Percentiles rank a stretch among this genome's conserved stretches.
phyloP scores from a whole-genome alignment of 2,329 filamentous ascomycete species.

The Epichloe gansuensis region DNA sequence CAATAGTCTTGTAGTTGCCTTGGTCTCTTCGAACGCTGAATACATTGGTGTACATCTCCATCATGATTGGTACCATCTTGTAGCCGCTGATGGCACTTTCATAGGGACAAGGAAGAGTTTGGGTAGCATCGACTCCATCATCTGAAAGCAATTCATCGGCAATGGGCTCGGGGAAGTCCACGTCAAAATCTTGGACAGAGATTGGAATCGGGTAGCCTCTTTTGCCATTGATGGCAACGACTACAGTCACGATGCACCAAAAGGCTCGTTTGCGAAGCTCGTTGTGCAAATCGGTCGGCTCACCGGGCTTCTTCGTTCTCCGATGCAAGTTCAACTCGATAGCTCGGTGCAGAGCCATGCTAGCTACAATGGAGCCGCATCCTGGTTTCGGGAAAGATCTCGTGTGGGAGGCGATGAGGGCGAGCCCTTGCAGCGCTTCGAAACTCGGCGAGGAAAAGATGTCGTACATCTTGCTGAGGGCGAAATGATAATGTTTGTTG shows the following conservation, averaged over 20 bases:
- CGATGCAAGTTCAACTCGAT: constrained; percentile 67
- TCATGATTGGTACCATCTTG: constrained; percentile 51
- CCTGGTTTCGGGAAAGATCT: constrained; percentile 71
- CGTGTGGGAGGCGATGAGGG: constrained; percentile 58
- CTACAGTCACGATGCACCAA: constrained; percentile 57
- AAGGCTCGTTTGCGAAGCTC: constrained; percentile 69
- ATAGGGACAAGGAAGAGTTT: constrained; percentile 49
- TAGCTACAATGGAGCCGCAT: constrained; percentile 55
- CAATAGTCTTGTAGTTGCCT: constrained; percentile 47
- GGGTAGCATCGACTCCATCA: constrained; percentile 44
- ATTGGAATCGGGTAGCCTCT: constrained; percentile 68
- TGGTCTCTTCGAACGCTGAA: constrained; percentile 55
- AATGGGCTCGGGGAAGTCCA: constrained; percentile 60
- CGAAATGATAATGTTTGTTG: constrained; percentile 68
- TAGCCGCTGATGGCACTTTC: constrained; percentile 52
- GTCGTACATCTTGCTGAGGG: constrained; percentile 54
- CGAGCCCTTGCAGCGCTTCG: constrained; percentile 58
- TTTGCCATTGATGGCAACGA: constrained; percentile 58
- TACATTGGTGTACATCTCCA: constrained; percentile 65
- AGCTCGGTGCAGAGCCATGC: constrained; percentile 52
- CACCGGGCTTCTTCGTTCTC: constrained; percentile 39
- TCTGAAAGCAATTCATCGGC: constrained; percentile 59
- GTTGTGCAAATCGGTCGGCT: constrained; percentile 46
- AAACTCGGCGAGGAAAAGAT: constrained; percentile 49
- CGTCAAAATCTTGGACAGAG: constrained; percentile 61